Conservation (phyloP, 164 flowering plant genomes). For the Liriodendron chinense region DNA sequence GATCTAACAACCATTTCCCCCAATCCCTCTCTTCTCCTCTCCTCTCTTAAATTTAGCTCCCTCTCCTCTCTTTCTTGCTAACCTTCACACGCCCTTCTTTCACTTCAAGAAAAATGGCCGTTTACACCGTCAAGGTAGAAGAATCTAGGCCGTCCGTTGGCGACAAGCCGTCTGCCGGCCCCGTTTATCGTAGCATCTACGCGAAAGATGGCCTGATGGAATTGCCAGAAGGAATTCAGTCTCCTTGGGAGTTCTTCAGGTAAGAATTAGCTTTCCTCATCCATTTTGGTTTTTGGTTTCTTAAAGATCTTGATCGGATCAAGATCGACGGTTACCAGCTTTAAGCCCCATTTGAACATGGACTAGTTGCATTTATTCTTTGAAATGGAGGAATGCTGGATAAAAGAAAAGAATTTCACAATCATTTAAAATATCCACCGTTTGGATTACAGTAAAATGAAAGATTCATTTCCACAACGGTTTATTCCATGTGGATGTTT, state of each 20-base stretch:
- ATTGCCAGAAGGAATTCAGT: constrained; percentile 43
- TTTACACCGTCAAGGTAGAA: constrained; percentile 69
- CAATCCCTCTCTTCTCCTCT: neutral
- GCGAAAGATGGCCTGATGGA: constrained; percentile 83
- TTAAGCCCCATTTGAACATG: neutral
- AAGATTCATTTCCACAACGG: too few species aligned
- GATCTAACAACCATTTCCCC: neutral
- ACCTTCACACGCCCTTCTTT: neutral
- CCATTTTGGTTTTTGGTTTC: neutral
- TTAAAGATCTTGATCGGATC: neutral
- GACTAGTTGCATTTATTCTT: neutral
- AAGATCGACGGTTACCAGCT: neutral
- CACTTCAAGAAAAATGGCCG: constrained; percentile 10
- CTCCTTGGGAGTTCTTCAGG: constrained; percentile 96
- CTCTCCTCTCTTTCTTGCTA: neutral
- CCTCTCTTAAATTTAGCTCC: neutral
- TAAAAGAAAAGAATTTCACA: neutral
- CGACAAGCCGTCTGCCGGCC: constrained; percentile 74
- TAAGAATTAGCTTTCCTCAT: constrained; percentile 9
- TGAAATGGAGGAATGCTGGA: neutral
- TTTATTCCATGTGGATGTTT: too few species aligned
- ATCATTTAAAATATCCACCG: too few species aligned
- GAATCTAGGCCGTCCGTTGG: constrained; percentile 50
- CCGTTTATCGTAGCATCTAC: constrained; percentile 77
- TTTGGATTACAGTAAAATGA: too few species aligned